Evolutionary conservation across 257 asterid species (phyloP).

Genomic region (Ophiorrhiza pumila): DNA sequence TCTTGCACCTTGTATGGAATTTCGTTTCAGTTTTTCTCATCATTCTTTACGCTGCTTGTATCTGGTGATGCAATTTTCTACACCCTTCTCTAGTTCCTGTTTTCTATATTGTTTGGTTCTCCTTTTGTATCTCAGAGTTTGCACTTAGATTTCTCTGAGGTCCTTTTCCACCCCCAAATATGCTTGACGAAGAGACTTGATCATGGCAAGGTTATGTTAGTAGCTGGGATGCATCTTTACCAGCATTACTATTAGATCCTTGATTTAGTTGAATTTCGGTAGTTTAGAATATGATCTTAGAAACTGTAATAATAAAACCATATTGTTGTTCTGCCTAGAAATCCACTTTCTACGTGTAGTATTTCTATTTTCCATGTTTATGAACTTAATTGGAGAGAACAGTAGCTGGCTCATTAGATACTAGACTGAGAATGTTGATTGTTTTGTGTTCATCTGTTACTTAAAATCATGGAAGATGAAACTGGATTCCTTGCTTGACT

Average conservation of each 20-base stretch:
- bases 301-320: not conserved
- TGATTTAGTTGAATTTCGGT: not conserved
- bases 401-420: not conserved
- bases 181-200: conserved; percentile 9
- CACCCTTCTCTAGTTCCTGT: not conserved
- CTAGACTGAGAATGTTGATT: not conserved
- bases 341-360: not conserved
- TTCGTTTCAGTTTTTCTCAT: conserved; percentile 4
- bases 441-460: not conserved
- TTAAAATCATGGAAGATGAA: conserved; percentile 6
- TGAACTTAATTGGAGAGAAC: not conserved
- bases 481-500: not conserved
- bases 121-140: not conserved
- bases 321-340: not conserved
- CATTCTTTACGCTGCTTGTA: not conserved
- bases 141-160: not conserved
- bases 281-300: not conserved
- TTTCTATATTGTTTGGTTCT: not conserved
- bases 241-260: not conserved
- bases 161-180: not conserved
- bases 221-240: not conserved
- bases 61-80: not conserved
- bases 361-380: not conserved
- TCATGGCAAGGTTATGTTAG: conserved; percentile 5
- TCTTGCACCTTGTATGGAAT: conserved; percentile 74